Base-by-base conservation (phyloP, 192 early-diverging fungal species). In the Coemansia sp. region DNA sequence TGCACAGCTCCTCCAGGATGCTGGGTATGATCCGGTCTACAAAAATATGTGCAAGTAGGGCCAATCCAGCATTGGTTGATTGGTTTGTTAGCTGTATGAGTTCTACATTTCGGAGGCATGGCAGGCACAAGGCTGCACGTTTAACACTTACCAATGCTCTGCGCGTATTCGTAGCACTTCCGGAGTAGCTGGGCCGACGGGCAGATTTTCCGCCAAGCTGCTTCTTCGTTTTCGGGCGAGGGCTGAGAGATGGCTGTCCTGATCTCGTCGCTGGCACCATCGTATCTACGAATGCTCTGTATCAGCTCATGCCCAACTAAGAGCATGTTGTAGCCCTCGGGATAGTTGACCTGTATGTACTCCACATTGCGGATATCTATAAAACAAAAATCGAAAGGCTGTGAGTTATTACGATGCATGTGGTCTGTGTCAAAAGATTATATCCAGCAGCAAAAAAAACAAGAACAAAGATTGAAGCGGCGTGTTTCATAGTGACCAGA, bases 201-300 rank as follows among this genome's bases (percentile, higher is more conserved):
- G 20, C 85, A 83, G 32, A 99, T 83, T 61, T 87, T 88, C 55
- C 87, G 76, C 96, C 95, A 99, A 29, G 93, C 94, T 36, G 84
- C 88, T 33, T 92, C 87, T 72, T 99, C 96, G 70, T 92, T 89
- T 51, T 94, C 91, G 30, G 85, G 84, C 32, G 87, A 89, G 12
- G 95, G 95, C 30, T 82, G 79, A 22, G 90, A 88, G 63, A 99
- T 96, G 34, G 96, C 96, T 84, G 89, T 73, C 31, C 66, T 63
- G 38, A 83, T 66, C 49, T 72, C 69, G 32, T 71, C 49, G 55
- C 49, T 73, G 69, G 71, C 66, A 48, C 84, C 81, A 25, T 71
- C 59, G 63, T 76, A 79, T 20, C 36, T 63, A 49, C 66, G 54
- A 8, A 80, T 68, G 42, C 65, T 61, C 69, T 68, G 57, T 25